Evolutionary conservation across 441 rosid species (phyloP).

Genomic region (Adansonia gregorii): DNA sequence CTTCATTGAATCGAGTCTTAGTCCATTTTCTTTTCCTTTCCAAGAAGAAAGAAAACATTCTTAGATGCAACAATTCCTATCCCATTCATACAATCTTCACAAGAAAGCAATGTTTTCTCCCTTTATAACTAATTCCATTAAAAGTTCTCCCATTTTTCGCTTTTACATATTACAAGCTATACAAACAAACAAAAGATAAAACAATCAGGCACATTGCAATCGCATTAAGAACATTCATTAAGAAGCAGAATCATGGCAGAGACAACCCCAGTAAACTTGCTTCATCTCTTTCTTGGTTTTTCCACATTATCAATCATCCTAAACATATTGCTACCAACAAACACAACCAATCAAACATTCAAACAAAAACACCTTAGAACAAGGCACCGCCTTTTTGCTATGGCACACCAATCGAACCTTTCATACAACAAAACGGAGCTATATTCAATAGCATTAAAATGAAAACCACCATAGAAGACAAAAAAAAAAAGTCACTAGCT

Average conservation of each 20-base stretch:
- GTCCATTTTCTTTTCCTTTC: slow-evolving; percentile 13
- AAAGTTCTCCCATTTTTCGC: not conserved
- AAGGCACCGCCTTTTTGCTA: slow-evolving; percentile 7
- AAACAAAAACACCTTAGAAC: not conserved
- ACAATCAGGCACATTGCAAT: slow-evolving; percentile 5
- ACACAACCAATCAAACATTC: not conserved
- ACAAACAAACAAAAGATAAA: slow-evolving; percentile 7
- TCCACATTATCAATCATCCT: not conserved
- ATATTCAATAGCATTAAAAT: not conserved
- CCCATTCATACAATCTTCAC: slow-evolving; percentile 8
- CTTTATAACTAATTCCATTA: not conserved
- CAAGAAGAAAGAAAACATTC: slow-evolving; percentile 8
- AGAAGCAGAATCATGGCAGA: slow-evolving; percentile 16
- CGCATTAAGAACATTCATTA: slow-evolving; percentile 2
- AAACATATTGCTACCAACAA: not conserved
- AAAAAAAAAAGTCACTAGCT: not conserved
- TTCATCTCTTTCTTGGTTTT: not conserved
- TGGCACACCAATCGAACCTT: not conserved
- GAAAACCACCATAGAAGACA: not conserved
- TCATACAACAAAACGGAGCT: not conserved
- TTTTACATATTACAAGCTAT: slow-evolving; percentile 6
- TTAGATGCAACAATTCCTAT: not conserved
- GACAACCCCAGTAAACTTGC: not conserved
- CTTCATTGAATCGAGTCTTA: not conserved
- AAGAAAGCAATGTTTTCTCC: not conserved